Evolutionary conservation across 148 eudicot genomes (phyloP).

Genomic region (Mesembryanthemum crystallinum): DNA sequence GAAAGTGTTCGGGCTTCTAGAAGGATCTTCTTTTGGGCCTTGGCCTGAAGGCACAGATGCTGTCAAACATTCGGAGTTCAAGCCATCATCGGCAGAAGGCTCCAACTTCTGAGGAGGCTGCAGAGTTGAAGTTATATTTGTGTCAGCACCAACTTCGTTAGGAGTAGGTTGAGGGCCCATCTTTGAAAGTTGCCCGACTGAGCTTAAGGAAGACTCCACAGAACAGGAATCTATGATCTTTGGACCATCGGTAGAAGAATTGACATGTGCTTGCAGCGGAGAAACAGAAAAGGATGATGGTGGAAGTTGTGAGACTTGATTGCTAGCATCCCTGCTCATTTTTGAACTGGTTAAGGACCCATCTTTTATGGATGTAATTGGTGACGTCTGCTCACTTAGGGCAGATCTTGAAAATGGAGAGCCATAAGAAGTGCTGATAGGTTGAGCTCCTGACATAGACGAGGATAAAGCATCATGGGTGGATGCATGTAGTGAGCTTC

Average conservation of each 20-base stretch:
- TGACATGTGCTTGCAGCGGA: slow-evolving; percentile 29
- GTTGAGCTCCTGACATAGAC: slow-evolving; percentile 28
- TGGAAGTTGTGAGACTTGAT: slow-evolving; percentile 32
- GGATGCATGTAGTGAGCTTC: slow-evolving; percentile 27
- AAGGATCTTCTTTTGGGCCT: slow-evolving; percentile 28
- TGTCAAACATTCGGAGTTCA: slow-evolving; percentile 25
- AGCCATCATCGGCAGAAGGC: slow-evolving; percentile 16
- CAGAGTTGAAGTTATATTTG: slow-evolving; percentile 24
- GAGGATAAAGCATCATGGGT: slow-evolving; percentile 30
- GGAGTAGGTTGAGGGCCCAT: slow-evolving; percentile 27
- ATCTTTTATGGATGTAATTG: slow-evolving; percentile 20
- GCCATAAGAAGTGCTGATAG: slow-evolving; percentile 23
- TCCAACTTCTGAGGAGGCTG: slow-evolving; percentile 33
- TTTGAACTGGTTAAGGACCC: slow-evolving; percentile 28
- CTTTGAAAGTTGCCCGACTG: slow-evolving; percentile 17
- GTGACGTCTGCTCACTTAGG: slow-evolving; percentile 25
- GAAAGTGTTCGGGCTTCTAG: slow-evolving; percentile 33
- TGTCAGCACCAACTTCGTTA: slow-evolving; percentile 28
- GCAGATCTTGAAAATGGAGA: slow-evolving; percentile 30
- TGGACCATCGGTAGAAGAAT: slow-evolving; percentile 22
- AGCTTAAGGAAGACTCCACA: slow-evolving; percentile 26
- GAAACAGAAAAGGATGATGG: slow-evolving; percentile 31
- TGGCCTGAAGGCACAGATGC: slow-evolving; percentile 29
- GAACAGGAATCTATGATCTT: slow-evolving; percentile 18
- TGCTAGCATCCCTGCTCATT: slow-evolving; percentile 28